Percentiles rank a stretch among this genome's conserved stretches.
These are phyloP conservation scores for Ambrosiella beaveri DNA, from an alignment of 2,329 filamentous ascomycete genomes.

Conservation along the genomic window DNA sequence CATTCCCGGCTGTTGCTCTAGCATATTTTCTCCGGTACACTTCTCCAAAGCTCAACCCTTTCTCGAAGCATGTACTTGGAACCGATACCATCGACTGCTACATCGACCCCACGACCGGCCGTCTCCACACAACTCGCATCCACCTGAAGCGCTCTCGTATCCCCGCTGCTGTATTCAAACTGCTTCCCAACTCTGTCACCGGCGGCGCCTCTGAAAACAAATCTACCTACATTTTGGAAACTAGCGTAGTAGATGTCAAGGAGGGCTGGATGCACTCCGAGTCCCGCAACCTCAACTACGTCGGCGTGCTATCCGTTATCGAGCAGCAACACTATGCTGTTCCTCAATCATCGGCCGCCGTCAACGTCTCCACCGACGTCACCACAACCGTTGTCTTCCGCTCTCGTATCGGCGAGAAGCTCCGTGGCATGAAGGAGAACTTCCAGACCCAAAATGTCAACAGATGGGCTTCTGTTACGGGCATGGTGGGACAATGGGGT, in stretches of 20 bases:
- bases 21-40: constrained; percentile 83
- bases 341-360: constrained; percentile 14
- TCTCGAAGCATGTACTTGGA: constrained; percentile 64
- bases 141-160: constrained; percentile 70
- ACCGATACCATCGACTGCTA: constrained; percentile 64
- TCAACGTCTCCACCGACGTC: constrained; percentile 39
- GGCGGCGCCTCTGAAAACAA: constrained; percentile 48
- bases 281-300: constrained; percentile 66
- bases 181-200: constrained; percentile 53
- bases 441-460: constrained; percentile 23
- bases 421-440: constrained; percentile 36
- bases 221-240: constrained; percentile 67
- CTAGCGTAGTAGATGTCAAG: constrained; percentile 58
- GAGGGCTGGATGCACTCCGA: constrained; percentile 74
- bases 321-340: constrained; percentile 51
- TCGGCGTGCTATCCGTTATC: constrained; percentile 60
- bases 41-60: constrained; percentile 52
- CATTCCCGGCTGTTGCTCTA: constrained; percentile 70
- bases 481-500: constrained; percentile 41
- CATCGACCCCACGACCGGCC: constrained; percentile 56
- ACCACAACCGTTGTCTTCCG: constrained; percentile 58
- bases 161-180: constrained; percentile 55
- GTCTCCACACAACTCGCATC: constrained; percentile 60
- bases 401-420: constrained; percentile 52
- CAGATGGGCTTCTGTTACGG: constrained; percentile 29